Evolutionary conservation across 108 stramenopile genomes (phyloP).

Genomic region (Nannochloropsis granulata): DNA sequence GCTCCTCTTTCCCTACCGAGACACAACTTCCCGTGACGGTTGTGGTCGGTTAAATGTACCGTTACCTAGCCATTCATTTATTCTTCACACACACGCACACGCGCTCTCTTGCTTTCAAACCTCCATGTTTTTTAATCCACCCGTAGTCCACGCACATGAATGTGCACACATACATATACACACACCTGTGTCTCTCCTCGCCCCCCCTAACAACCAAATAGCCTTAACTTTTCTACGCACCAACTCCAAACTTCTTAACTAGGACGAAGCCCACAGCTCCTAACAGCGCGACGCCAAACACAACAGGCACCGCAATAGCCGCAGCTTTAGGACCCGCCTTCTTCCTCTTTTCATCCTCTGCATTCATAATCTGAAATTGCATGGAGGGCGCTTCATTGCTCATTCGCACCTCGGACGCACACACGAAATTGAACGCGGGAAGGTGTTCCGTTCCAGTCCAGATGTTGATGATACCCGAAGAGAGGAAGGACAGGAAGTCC

Average conservation of each 20-base stretch:
- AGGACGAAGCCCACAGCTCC: background rate
- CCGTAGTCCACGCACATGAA: no score
- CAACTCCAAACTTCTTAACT: background rate
- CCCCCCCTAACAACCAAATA: no score
- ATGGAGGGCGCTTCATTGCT: background rate
- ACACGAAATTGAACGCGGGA: background rate
- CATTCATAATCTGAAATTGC: background rate
- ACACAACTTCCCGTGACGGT: no score
- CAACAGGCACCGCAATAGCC: background rate
- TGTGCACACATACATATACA: no score
- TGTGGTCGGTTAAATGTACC: no score
- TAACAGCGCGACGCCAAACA: background rate
- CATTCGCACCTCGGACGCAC: background rate
- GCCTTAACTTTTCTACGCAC: background rate
- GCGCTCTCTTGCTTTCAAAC: no score
- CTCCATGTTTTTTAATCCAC: no score
- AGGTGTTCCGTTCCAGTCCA: background rate
- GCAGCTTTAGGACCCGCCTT: background rate
- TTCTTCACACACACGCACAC: no score
- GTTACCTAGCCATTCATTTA: no score
- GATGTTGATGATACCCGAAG: background rate
- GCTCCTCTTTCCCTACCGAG: background rate
- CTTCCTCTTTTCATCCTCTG: background rate
- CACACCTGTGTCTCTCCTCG: no score
- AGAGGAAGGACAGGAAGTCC: background rate